Evolutionary conservation across 2,329 filamentous ascomycete genomes (phyloP).

Genomic region (Aspergillus brasiliensis): DNA sequence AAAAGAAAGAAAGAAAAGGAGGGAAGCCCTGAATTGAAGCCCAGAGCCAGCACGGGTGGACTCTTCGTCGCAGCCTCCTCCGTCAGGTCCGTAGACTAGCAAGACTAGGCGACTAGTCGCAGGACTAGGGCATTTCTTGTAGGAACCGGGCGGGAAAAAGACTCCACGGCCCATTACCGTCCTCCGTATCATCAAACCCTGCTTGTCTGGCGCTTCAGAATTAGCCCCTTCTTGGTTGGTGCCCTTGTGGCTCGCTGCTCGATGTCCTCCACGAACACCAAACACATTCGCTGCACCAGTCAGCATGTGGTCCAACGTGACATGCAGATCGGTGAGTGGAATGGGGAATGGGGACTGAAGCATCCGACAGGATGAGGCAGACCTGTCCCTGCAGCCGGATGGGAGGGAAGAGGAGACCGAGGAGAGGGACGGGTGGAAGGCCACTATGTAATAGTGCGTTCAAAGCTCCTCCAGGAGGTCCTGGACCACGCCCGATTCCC

Average conservation of each 20-base stretch:
- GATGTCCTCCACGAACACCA: too few species aligned
- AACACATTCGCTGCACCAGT: neutral
- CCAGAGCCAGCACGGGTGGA: constrained; percentile 3
- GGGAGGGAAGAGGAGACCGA: neutral
- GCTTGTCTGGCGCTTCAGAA: neutral
- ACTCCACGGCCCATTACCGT: constrained; percentile 10
- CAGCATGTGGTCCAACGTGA: constrained; percentile 21
- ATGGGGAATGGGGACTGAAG: neutral
- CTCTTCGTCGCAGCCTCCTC: constrained; percentile 17
- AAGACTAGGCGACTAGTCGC: constrained; percentile 16
- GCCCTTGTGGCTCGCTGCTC: too few species aligned
- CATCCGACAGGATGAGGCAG: neutral
- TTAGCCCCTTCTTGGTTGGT: neutral
- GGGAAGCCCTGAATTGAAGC: neutral
- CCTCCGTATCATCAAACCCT: constrained; percentile 1
- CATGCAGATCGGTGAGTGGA: constrained; percentile 15
- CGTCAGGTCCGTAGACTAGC: constrained; percentile 19
- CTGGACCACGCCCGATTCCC: constrained; percentile 7
- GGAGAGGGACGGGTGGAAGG: neutral
- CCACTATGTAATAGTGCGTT: constrained; percentile 11
- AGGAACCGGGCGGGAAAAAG: neutral
- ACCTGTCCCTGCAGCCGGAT: constrained; percentile 4
- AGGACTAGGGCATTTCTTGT: constrained; percentile 11
- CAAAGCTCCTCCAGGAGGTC: constrained; percentile 9
- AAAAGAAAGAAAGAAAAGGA: neutral